Evolutionary conservation across 176 grass and related monocot genomes (phyloP), one percentile per base, ranked within the genome.

Genomic region (Avena eriantha): DNA sequence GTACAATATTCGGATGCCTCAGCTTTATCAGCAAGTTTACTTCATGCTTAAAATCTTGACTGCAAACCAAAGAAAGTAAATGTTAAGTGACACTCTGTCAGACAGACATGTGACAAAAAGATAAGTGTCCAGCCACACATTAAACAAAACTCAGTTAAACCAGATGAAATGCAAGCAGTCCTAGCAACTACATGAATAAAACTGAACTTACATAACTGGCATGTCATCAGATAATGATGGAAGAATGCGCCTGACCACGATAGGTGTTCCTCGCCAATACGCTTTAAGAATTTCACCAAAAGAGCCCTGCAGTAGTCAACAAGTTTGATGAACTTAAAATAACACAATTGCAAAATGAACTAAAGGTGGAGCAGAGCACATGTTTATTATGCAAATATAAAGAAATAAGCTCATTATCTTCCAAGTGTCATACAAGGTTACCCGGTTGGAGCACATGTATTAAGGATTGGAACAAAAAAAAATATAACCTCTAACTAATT

Each of bases 281-380:
- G 97, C 97, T 96, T 91, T 99, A 81, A 99, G 83, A 89, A 99
- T 99, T 93, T 99, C 97, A 87, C 97, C 97, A 78, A 99, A 99
- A 80, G 97, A 99, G 26, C 97, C 97, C 97, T 99, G 86, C 80
- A 83, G 87, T 78, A 78, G 33, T 46, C 56, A 83, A 59, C 23
- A 82, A 70, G 80, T 67, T 87, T 71, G 7, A 73, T 23, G 1
- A 84, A 88, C 80, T 84, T 82, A 56, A 90, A 35, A 77, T 56
- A 83, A 80, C 35, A 65, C 33, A 22, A 61, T 29, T 17, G 71
- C 46, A 69, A 24, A 36, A 73, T 14, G 49, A 58, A 50, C 71
- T 83, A 85, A 64, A 81, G 58, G 10, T 49, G 66, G 3, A 89
- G 13, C 19, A 17, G 17, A 64, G 13, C n/a, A 47, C 39, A 72